These are phyloP conservation scores for Gossypium bickii DNA, from an alignment of 345 rosid species.

Conservation along the genomic window DNA sequence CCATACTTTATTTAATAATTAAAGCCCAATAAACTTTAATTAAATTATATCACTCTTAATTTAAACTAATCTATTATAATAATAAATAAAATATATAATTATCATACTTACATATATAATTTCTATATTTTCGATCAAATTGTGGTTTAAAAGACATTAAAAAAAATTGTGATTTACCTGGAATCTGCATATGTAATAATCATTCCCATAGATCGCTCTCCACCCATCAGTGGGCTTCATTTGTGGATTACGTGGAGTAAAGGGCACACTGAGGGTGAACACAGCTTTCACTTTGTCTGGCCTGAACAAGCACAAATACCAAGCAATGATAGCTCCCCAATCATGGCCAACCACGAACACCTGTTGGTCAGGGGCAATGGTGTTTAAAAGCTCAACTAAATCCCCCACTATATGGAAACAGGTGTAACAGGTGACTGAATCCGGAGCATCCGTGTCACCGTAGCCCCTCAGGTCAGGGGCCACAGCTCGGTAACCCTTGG, in stretches of 20 bases:
- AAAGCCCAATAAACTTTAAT: too few relatives aligned
- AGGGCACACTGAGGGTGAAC: conserved; percentile 43
- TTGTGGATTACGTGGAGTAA: conserved; percentile 27
- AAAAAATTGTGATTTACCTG: conserved; percentile 34
- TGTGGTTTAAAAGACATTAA: neutral
- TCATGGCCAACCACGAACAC: conserved; percentile 66
- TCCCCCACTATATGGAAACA: conserved; percentile 45
- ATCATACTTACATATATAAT: too few relatives aligned
- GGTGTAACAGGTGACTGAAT: conserved; percentile 36
- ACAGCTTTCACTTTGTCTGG: conserved; percentile 56
- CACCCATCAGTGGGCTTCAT: conserved; percentile 26
- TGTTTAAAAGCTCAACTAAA: conserved; percentile 40
- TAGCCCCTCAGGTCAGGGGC: conserved; percentile 71
- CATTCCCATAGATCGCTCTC: conserved; percentile 38
- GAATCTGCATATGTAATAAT: conserved; percentile 48
- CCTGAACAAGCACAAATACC: conserved; percentile 45
- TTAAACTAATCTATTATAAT: too few relatives aligned
- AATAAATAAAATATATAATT: too few relatives aligned
- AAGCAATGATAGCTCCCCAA: conserved; percentile 57
- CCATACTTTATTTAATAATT: too few relatives aligned
- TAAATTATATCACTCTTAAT: too few relatives aligned
- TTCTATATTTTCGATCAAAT: too few relatives aligned
- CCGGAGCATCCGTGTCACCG: conserved; percentile 51
- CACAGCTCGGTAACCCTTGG: conserved; percentile 49
- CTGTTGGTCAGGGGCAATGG: conserved; percentile 23